A percentile compares a stretch with the other conserved stretches of the same genome.
Conservation (phyloP, 495 filamentous ascomycete genomes). For the Aspergillus ostianus region DNA sequence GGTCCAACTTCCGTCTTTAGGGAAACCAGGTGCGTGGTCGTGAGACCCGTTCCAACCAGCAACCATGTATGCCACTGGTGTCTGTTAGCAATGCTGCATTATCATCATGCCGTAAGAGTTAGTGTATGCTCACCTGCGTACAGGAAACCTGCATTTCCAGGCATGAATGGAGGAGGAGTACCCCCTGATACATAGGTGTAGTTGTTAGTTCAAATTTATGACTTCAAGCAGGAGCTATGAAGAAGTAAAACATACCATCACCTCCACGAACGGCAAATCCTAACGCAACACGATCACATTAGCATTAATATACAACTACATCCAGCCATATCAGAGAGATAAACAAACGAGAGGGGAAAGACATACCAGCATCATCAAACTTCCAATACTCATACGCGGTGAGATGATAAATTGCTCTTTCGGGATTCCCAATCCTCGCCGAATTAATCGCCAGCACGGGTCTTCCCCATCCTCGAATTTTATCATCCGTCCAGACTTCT, state of each 20-base stretch:
- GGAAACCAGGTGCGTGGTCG: slow-evolving; percentile 15
- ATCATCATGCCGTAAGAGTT: no score
- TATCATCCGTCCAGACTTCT: slow-evolving; percentile 14
- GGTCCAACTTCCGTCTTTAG: slow-evolving; percentile 13
- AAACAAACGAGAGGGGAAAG: not conserved
- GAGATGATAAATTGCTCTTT: slow-evolving; percentile 15
- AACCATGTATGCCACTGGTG: slow-evolving; percentile 19
- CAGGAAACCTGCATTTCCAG: slow-evolving; percentile 17
- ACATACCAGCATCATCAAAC: slow-evolving; percentile 21
- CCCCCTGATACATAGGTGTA: slow-evolving; percentile 7
- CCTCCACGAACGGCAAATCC: slow-evolving; percentile 17
- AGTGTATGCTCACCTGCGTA: no score
- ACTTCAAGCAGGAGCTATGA: not conserved
- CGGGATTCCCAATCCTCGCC: slow-evolving; percentile 13
- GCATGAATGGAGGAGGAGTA: slow-evolving; percentile 20
- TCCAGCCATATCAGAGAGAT: not conserved
- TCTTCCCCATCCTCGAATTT: slow-evolving; percentile 17
- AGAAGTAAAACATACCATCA: slow-evolving; percentile 5
- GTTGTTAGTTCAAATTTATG: not conserved
- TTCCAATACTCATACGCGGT: slow-evolving; percentile 18
- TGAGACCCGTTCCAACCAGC: slow-evolving; percentile 15
- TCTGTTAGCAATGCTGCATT: not conserved
- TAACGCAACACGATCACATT: not conserved
- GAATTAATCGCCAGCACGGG: slow-evolving; percentile 18
- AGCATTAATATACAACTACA: not conserved